Evolutionary conservation across 2,329 filamentous ascomycete genomes (phyloP).

Genomic region (Trichoderma afroharzianum): DNA sequence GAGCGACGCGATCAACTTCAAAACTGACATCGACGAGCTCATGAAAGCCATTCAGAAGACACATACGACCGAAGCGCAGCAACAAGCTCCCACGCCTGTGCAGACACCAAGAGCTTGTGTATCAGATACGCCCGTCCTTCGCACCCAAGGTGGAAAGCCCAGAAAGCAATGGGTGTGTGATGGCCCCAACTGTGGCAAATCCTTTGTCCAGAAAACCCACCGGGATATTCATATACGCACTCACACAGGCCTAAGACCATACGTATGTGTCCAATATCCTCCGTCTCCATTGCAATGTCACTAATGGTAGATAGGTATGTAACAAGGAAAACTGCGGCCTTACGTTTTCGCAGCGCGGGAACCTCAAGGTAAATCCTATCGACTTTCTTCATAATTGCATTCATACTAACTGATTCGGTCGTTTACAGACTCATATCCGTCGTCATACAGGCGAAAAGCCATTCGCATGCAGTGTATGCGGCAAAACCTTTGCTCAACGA

Average conservation of each 20-base stretch:
- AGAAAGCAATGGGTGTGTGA: slow-evolving; percentile 70
- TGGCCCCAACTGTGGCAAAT: slow-evolving; percentile 71
- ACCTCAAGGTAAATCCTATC: slow-evolving; percentile 65
- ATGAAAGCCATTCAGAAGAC: slow-evolving; percentile 85
- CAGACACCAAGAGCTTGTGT: slow-evolving; percentile 17
- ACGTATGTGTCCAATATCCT: slow-evolving; percentile 54
- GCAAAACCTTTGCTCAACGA: slow-evolving; percentile 78
- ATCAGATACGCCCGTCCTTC: slow-evolving; percentile 1
- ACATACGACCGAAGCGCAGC: slow-evolving; percentile 37
- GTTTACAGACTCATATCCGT: slow-evolving; percentile 70
- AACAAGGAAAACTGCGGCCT: slow-evolving; percentile 69
- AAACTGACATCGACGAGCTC: slow-evolving; percentile 79
- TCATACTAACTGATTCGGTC: background rate
- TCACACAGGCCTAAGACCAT: slow-evolving; percentile 88
- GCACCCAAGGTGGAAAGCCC: slow-evolving; percentile 28
- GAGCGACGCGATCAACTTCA: slow-evolving; percentile 58
- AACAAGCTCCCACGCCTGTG: slow-evolving; percentile 25
- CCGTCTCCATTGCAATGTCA: background rate
- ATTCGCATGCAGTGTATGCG: slow-evolving; percentile 74
- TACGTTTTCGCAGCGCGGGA: slow-evolving; percentile 84
- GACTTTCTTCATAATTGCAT: background rate
- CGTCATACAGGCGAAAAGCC: slow-evolving; percentile 86
- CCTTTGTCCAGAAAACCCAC: slow-evolving; percentile 88
- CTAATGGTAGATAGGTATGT: slow-evolving; percentile 53
- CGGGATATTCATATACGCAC: slow-evolving; percentile 83